phyloP scores from a whole-genome alignment of 441 rosid species.

The Raphanus hybrid region DNA sequence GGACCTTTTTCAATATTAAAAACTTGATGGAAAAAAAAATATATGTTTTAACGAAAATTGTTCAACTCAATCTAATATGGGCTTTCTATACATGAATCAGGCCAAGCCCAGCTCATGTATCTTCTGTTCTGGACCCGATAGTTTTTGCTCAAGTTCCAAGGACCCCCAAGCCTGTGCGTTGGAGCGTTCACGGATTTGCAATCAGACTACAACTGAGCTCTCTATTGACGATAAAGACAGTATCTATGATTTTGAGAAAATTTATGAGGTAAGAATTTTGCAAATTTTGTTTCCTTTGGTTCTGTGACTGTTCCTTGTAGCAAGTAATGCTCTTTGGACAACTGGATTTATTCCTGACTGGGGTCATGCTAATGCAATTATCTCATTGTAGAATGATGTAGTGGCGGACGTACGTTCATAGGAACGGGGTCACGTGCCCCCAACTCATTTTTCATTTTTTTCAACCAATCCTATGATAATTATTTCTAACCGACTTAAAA shows the following conservation, averaged over 20 bases:
- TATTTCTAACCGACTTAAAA: too few species aligned
- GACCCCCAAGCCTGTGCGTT: neutral
- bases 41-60: neutral
- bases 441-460: too few species aligned
- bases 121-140: neutral
- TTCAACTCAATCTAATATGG: neutral
- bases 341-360: neutral
- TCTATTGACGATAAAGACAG: neutral
- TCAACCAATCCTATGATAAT: too few species aligned
- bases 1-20: too few species aligned
- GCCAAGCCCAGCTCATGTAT: slow-evolving; percentile 1
- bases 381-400: too few species aligned
- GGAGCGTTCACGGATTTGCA: neutral
- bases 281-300: neutral
- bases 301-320: neutral
- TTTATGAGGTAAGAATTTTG: neutral
- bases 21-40: too few species aligned
- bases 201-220: neutral
- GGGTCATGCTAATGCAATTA: too few species aligned
- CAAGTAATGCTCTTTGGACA: neutral
- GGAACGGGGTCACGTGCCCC: too few species aligned
- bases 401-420: too few species aligned
- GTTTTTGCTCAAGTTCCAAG: neutral
- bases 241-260: neutral
- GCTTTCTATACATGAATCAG: neutral